These are phyloP conservation scores for Dillenia turbinata DNA, from an alignment of 164 flowering plant species.

Conservation along the genomic window DNA sequence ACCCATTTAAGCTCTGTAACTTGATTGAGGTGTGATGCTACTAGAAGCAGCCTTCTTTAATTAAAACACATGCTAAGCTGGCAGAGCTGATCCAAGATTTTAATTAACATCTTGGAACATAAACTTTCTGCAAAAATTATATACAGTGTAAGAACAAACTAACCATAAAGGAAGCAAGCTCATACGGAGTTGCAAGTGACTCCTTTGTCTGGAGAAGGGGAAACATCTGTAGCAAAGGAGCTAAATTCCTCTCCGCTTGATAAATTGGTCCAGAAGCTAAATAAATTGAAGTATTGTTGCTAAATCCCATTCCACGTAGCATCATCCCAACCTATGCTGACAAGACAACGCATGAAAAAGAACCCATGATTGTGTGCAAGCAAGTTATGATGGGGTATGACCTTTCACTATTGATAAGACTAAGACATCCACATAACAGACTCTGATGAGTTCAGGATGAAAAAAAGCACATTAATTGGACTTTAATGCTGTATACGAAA, in stretches of 20 bases:
- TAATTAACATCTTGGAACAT: too few species aligned
- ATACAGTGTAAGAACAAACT: neutral
- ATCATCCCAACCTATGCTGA: conserved; percentile 82
- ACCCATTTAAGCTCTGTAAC: too few species aligned
- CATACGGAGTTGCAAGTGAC: conserved; percentile 58
- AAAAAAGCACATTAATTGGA: neutral
- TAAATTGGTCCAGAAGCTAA: conserved; percentile 80
- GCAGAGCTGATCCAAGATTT: too few species aligned
- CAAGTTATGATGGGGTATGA: neutral
- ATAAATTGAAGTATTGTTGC: conserved; percentile 64
- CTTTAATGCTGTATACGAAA: neutral
- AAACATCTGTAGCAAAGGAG: conserved; percentile 66
- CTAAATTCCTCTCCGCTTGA: conserved; percentile 45
- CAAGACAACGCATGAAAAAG: conserved; percentile 19
- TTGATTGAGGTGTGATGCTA: too few species aligned
- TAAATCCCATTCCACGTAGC: conserved; percentile 90
- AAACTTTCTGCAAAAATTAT: too few species aligned
- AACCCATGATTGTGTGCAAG: neutral
- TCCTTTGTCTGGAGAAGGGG: conserved; percentile 72
- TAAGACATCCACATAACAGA: neutral
- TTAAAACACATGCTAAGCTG: too few species aligned
- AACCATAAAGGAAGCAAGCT: conserved; percentile 68
- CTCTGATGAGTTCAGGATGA: neutral
- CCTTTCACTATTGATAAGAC: neutral
- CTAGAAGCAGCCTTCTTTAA: too few species aligned